A percentile compares a stretch with the other conserved stretches of the same genome.
These are phyloP conservation scores for Withania somnifera DNA, from an alignment of 305 asterid species.

Conservation along the genomic window DNA sequence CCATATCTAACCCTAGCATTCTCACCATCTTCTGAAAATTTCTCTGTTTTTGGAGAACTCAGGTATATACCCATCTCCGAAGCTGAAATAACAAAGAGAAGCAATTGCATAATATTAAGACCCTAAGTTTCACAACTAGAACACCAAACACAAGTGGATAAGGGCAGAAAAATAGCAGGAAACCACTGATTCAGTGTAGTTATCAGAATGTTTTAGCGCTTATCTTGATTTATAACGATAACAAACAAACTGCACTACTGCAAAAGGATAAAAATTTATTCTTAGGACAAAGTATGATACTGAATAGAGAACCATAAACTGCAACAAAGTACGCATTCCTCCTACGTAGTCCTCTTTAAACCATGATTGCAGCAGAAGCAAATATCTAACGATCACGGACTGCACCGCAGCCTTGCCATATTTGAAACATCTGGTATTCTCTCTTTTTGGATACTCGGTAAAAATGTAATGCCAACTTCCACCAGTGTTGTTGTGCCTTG, in stretches of 20 bases:
- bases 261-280: neutral
- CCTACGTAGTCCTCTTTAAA: neutral
- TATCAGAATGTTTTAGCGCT: neutral
- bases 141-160: neutral
- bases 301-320: neutral
- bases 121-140: neutral
- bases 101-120: neutral
- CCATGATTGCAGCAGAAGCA: neutral
- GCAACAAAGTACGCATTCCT: neutral
- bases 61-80: slow-evolving; percentile 79
- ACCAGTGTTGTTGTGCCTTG: neutral
- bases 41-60: slow-evolving; percentile 86
- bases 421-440: neutral
- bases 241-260: neutral
- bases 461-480: neutral
- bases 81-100: slow-evolving; percentile 29
- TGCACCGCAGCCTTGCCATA: neutral
- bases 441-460: neutral
- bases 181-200: neutral
- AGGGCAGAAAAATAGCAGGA: neutral
- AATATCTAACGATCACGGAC: neutral
- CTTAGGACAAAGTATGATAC: neutral
- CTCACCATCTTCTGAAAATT: slow-evolving; percentile 72
- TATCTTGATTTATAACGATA: neutral
- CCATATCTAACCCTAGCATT: slow-evolving; percentile 65